phyloP scores from a whole-genome alignment of 805 yeast genomes.

The Maudiozyma pseudohumilis region DNA sequence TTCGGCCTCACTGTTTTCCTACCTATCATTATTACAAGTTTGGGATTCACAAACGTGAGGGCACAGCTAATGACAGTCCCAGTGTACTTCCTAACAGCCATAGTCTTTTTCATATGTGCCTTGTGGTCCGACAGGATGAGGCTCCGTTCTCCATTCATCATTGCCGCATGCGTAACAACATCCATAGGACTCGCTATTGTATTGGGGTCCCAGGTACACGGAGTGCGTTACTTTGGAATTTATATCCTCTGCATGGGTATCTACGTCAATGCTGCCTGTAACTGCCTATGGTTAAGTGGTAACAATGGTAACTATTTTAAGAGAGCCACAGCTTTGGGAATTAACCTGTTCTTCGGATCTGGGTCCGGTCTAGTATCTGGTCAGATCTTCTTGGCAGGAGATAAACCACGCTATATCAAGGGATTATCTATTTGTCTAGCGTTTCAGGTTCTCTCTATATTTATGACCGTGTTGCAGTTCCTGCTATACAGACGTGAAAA shows the following conservation, averaged over 20 bases:
- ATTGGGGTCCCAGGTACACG: constrained; percentile 25
- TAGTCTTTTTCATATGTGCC: constrained; percentile 53
- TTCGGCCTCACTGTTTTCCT: constrained; percentile 36
- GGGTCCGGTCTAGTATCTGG: constrained; percentile 33
- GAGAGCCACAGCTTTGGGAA: constrained; percentile 33
- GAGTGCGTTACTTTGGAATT: constrained; percentile 32
- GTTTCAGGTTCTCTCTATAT: constrained; percentile 34
- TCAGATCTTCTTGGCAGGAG: constrained; percentile 29
- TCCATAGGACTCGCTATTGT: constrained; percentile 29
- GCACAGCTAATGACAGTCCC: constrained; percentile 79
- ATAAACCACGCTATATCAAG: constrained; percentile 33
- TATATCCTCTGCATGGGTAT: constrained; percentile 33
- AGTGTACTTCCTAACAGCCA: constrained; percentile 76
- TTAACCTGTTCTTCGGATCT: constrained; percentile 30
- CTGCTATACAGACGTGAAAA: constrained; percentile 28
- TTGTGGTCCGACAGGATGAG: constrained; percentile 46
- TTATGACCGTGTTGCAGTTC: constrained; percentile 28
- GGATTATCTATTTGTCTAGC: constrained; percentile 37
- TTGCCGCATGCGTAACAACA: constrained; percentile 28
- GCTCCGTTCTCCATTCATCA: constrained; percentile 35
- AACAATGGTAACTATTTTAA: constrained; percentile 33
- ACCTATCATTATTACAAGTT: constrained; percentile 28
- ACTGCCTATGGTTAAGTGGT: constrained; percentile 33
- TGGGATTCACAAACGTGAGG: constrained; percentile 48
- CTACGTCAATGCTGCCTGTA: constrained; percentile 32